Evolutionary conservation across 768 basidiomycete species (phyloP), one percentile per base, ranked within the genome.

Genomic region (Lactarius vividus): DNA sequence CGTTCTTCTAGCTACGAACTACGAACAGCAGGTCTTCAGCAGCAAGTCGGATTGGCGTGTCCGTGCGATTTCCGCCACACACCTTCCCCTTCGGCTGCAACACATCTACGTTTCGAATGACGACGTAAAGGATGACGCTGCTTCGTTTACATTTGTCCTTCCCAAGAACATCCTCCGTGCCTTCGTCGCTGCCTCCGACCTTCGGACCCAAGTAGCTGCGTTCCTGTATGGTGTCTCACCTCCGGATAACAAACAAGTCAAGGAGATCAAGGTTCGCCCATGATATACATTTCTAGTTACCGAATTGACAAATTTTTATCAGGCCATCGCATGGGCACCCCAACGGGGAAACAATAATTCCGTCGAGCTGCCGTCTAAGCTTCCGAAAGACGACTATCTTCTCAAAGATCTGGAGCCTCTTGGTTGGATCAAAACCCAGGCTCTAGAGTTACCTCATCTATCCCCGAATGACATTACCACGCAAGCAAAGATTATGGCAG

Each of bases 1-100:
- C 70, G 44, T 29, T 39, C 54, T 28, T 42, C 53, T 26, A 89
- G 89, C 96, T 0, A 97, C 97, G 68, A 94, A 92, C 74, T 99
- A 99, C 75, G 97, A 97, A 77, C 95, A 98, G 73, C 92, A 94
- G 73, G 90, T 94, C n/a, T 99, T 99, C 81, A 96, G 93, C 77
- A 93, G 91, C 81, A 98, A 99, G 81, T 98, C 97, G 4, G 97
- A 99, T 76, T 99, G 97, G 97, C 94, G 97, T 72, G 92, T 98
- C 37, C 91, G 97, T 68, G 97, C 97, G 39, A 98, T 99, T 73
- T 96, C 94, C 18, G 91, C 97, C 0, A 98, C 96, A 26, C 96
- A 99, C 77, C 84, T 99, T 55, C 88, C 96, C 4, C 87, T 99
- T 67, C 94, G 97, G 73, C 82, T 98, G 66, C 96, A 98, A 75